These are phyloP conservation scores for Pleurotus cornucopiae DNA, from an alignment of 768 basidiomycete species.

Conservation along the genomic window DNA sequence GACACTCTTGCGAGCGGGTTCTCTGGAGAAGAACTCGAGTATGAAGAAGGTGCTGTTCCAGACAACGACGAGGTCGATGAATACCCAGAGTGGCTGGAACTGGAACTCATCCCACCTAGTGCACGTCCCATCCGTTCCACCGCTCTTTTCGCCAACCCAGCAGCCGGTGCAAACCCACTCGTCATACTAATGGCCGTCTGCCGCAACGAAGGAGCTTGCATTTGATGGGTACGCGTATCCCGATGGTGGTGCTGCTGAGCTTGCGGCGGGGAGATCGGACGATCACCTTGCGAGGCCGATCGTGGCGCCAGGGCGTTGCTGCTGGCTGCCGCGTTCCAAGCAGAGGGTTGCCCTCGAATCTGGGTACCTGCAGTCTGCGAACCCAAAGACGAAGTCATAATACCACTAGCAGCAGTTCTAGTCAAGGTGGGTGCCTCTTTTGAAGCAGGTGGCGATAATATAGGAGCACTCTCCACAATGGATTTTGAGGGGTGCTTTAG, in stretches of 20 bases:
- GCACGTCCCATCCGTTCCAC: slow-evolving; percentile 74
- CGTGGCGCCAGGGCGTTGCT: background rate
- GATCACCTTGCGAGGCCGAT: background rate
- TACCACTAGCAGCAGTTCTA: slow-evolving; percentile 35
- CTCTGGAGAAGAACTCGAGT: slow-evolving; percentile 22
- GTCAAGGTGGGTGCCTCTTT: slow-evolving; percentile 38
- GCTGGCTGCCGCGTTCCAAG: slow-evolving; percentile 35
- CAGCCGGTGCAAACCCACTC: slow-evolving; percentile 62
- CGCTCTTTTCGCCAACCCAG: slow-evolving; percentile 71
- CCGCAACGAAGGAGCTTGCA: slow-evolving; percentile 30
- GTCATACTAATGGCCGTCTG: slow-evolving; percentile 76
- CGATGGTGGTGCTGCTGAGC: slow-evolving; percentile 10
- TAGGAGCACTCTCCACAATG: slow-evolving; percentile 27
- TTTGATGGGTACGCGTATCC: slow-evolving; percentile 12
- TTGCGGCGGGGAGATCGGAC: slow-evolving; percentile 15
- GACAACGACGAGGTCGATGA: slow-evolving; percentile 42
- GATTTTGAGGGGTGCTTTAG: slow-evolving; percentile 28
- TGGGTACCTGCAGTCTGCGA: slow-evolving; percentile 33
- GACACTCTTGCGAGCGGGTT: slow-evolving; percentile 31
- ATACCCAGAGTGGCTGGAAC: slow-evolving; percentile 37
- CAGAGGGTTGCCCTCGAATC: slow-evolving; percentile 43
- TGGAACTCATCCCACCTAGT: slow-evolving; percentile 44
- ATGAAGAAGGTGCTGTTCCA: slow-evolving; percentile 34
- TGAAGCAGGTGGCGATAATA: slow-evolving; percentile 18
- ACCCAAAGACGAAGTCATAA: slow-evolving; percentile 32